Percentiles rank a stretch among this genome's conserved stretches.
These are phyloP conservation scores for Starmera dryadoides DNA, from an alignment of 805 yeast genomes.

Conservation along the genomic window DNA sequence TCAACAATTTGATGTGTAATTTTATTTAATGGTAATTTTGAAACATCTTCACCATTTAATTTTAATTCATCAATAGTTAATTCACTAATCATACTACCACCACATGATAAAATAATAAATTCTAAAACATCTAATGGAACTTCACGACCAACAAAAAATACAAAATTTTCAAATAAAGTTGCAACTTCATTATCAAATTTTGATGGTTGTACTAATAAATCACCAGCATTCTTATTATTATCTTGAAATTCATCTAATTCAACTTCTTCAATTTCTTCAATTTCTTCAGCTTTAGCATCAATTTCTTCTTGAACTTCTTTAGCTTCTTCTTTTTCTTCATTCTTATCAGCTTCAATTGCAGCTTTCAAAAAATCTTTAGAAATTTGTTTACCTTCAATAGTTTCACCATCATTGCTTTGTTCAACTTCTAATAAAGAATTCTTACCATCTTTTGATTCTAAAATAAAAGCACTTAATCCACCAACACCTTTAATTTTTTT, in stretches of 20 bases:
- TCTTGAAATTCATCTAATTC: slow-evolving; percentile 70
- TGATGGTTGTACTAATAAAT: slow-evolving; percentile 66
- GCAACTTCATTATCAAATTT: slow-evolving; percentile 52
- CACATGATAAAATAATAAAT: slow-evolving; percentile 77
- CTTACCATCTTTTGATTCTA: slow-evolving; percentile 40
- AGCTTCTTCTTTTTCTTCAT: slow-evolving; percentile 28
- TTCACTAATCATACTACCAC: slow-evolving; percentile 83
- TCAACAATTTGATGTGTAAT: slow-evolving; percentile 94
- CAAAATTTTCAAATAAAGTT: slow-evolving; percentile 61
- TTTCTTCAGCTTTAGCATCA: slow-evolving; percentile 23
- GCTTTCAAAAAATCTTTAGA: slow-evolving; percentile 45
- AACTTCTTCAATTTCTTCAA: slow-evolving; percentile 34
- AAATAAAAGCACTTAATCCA: slow-evolving; percentile 77
- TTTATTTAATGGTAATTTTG: slow-evolving; percentile 49
- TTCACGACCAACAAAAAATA: slow-evolving; percentile 89
- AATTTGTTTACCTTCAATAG: slow-evolving; percentile 33
- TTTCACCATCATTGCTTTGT: slow-evolving; percentile 16
- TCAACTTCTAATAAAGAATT: slow-evolving; percentile 14
- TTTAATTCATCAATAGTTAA: slow-evolving; percentile 74
- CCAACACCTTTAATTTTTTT: slow-evolving; percentile 75
- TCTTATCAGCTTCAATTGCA: slow-evolving; percentile 34
- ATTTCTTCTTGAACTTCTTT: slow-evolving; percentile 29
- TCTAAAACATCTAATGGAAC: slow-evolving; percentile 90
- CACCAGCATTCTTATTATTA: slow-evolving; percentile 55
- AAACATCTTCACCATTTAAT: slow-evolving; percentile 22